Evolutionary conservation across 2,329 filamentous ascomycete species (phyloP).

Genomic region (Simplicillium sp.): DNA sequence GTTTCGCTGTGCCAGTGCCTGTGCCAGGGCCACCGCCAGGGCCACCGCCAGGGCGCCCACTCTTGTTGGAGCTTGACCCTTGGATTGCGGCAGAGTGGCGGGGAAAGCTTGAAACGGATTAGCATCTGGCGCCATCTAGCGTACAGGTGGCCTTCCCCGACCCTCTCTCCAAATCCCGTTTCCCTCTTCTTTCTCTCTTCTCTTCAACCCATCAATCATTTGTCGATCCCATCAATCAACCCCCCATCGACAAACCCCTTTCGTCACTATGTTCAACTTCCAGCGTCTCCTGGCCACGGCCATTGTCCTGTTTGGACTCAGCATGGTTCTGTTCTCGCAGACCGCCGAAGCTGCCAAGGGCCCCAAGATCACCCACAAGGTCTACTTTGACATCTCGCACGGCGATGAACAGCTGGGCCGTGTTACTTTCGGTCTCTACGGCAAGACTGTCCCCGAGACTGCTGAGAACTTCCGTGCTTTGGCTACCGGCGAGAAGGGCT

Average conservation of each 20-base stretch:
- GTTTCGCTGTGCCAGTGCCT: too few relatives aligned
- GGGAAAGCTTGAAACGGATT: conserved; percentile 12
- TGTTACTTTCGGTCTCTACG: conserved; percentile 75
- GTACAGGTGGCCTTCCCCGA: conserved; percentile 12
- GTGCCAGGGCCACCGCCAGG: too few relatives aligned
- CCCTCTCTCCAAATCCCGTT: background rate
- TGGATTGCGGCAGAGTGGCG: conserved; percentile 1
- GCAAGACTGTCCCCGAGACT: conserved; percentile 76
- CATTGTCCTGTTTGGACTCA: conserved; percentile 67
- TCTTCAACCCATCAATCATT: conserved; percentile 1
- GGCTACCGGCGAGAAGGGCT: conserved; percentile 78
- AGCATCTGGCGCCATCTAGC: too few relatives aligned
- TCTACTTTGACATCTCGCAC: conserved; percentile 77
- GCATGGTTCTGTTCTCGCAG: conserved; percentile 67
- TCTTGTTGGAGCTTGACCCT: too few relatives aligned
- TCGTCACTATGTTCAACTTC: conserved; percentile 64
- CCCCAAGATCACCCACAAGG: conserved; percentile 92
- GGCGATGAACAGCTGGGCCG: conserved; percentile 66
- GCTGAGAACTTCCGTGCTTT: conserved; percentile 68
- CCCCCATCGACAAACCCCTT: too few relatives aligned
- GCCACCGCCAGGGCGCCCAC: too few relatives aligned
- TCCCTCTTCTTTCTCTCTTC: conserved; percentile 9
- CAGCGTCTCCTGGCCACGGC: conserved; percentile 62
- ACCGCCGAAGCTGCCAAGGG: conserved; percentile 69
- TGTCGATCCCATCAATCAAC: conserved; percentile 2